These are phyloP conservation scores for Trichophyton verrucosum DNA, from an alignment of 2,329 filamentous ascomycete species.

Conservation along the genomic window DNA sequence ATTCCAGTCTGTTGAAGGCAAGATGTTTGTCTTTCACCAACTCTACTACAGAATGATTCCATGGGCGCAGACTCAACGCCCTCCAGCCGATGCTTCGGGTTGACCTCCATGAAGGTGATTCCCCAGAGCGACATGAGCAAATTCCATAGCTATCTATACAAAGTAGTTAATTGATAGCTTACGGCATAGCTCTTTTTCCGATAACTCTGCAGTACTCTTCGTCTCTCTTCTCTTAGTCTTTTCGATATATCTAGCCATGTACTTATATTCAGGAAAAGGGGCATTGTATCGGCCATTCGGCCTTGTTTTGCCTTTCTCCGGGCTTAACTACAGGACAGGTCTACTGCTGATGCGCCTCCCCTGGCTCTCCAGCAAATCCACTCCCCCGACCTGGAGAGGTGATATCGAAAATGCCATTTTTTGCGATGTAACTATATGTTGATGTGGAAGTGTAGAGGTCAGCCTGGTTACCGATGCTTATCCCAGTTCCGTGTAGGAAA, in stretches of 20 bases:
- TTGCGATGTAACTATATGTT: too few relatives aligned
- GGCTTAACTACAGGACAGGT: neutral
- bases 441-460: too few relatives aligned
- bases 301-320: neutral
- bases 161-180: neutral
- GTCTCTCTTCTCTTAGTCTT: neutral
- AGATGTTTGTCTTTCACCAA: neutral
- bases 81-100: conserved; percentile 11
- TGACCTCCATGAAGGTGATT: conserved; percentile 13
- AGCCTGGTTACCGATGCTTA: too few relatives aligned
- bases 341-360: neutral
- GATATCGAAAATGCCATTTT: neutral
- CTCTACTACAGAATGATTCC: conserved; percentile 11
- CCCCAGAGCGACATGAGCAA: conserved; percentile 1
- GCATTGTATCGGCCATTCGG: neutral
- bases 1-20: neutral
- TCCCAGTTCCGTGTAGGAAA: too few relatives aligned
- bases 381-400: too few relatives aligned
- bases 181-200: neutral
- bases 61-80: conserved; percentile 13
- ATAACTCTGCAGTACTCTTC: neutral
- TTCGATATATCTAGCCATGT: neutral
- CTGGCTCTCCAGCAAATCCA: neutral
- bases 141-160: neutral
- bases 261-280: neutral